Base-by-base conservation (phyloP, 2,329 filamentous ascomycete genomes). In the Pseudonectria foliicola region DNA sequence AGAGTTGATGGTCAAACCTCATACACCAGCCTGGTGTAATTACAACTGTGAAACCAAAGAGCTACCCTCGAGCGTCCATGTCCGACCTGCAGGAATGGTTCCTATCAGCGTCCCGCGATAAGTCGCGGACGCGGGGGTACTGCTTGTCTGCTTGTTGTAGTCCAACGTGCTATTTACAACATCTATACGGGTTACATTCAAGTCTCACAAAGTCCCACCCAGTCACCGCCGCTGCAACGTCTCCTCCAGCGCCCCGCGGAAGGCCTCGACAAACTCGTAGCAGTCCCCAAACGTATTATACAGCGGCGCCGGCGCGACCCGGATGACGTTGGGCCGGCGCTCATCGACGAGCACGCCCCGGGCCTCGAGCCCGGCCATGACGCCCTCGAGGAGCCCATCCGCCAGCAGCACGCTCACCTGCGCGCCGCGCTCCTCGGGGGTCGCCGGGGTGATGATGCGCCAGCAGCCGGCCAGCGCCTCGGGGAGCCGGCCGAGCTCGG, bases 271-370 rank as follows among this genome's bases (percentile, higher is more conserved):
- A 45, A 60, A 60, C n/a, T 48, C 48, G 24, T 44, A 57, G 34
- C 57, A 60, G 33, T 93, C 86, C 27, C 63, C 63, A 55, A 82
- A 90, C 1, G 71, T 79, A 54, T 90, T 92, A 58, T 92, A 93
- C 54, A 93, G 55, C 7, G 86, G 85, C 27, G 81, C 80, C 4
- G 86, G 85, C 4, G 86, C 85, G 5, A 90, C 77, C 7, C 86
- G 67, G 30, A 93, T 77, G 10, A 92, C 86, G 57, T 89, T 76
- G 2, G 86, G 86, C 56, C 81, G 82, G 42, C 86, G 69, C 63
- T 89, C 81, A 53, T 93, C 86, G n/a, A 85, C 74, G 2, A 92
- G 71, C 3, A 90, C 76, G 1, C 80, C 80, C 4, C 72, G 68
- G 14, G 71, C 67, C 46, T 83, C 75, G 25, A 93, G 58, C 37